These are phyloP conservation scores for Neurospora africana DNA, from an alignment of 495 filamentous ascomycete genomes.

Conservation along the genomic window DNA sequence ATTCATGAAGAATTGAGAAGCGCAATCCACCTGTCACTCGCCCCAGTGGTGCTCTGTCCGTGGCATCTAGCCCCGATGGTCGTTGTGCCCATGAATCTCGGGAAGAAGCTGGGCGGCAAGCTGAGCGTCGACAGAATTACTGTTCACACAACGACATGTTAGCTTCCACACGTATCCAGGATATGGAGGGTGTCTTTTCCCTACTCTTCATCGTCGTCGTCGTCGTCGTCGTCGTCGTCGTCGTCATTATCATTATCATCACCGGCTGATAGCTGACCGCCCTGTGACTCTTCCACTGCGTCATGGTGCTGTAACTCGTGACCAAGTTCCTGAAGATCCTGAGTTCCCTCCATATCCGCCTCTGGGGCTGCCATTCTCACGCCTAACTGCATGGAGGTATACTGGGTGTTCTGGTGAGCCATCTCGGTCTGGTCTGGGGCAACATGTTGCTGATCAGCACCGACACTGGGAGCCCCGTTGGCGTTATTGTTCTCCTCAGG, in stretches of 20 bases:
- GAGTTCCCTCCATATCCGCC: not conserved
- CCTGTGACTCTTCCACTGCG: not conserved
- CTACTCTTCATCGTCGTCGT: not conserved
- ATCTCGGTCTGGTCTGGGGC: not conserved
- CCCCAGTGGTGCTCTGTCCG: not conserved
- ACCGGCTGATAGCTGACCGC: not conserved
- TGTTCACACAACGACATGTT: not conserved
- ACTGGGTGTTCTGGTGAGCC: not conserved
- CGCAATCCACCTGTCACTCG: not conserved
- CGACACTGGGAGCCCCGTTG: not conserved
- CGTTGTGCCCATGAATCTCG: slow-evolving; percentile 6
- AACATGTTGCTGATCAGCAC: not conserved
- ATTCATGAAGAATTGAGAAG: not conserved
- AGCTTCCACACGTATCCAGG: not conserved
- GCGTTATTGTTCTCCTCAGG: not conserved
- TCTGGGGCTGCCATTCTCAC: not conserved
- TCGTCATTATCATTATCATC: not conserved
- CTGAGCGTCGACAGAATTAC: slow-evolving; percentile 5
- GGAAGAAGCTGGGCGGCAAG: slow-evolving; percentile 15
- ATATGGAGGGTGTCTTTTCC: not conserved
- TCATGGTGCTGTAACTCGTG: not conserved
- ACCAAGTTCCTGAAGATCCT: not conserved
- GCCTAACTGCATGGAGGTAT: not conserved
- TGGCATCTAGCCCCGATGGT: not conserved
- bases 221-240: no score